Percentiles rank a stretch among this genome's conserved stretches.
phyloP scores from a whole-genome alignment of 2,329 filamentous ascomycete genomes.

The Leptographium lundbergii region DNA sequence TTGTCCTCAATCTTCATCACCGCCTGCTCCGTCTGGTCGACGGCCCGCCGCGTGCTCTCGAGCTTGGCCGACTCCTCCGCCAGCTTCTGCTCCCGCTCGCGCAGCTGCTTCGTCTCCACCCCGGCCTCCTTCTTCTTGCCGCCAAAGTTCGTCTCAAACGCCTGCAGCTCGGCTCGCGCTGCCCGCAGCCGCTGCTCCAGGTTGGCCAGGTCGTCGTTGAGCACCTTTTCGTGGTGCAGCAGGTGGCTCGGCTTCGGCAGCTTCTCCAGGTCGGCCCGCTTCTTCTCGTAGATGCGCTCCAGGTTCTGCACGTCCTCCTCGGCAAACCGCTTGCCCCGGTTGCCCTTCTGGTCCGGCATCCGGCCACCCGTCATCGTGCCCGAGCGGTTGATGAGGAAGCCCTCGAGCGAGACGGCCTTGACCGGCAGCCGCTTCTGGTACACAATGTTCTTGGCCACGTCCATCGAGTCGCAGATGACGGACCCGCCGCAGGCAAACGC shows the following conservation, averaged over 20 bases:
- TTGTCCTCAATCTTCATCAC: conserved; percentile 79
- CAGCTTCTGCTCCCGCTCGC: conserved; percentile 66
- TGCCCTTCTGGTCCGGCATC: conserved; percentile 59
- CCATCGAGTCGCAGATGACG: conserved; percentile 81
- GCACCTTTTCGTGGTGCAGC: conserved; percentile 63
- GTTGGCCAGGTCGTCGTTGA: conserved; percentile 68
- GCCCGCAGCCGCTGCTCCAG: conserved; percentile 65
- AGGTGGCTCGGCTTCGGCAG: conserved; percentile 69
- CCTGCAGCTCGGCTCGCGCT: conserved; percentile 61
- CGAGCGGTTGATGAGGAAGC: conserved; percentile 93
- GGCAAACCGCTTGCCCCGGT: conserved; percentile 66
- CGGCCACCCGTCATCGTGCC: conserved; percentile 95
- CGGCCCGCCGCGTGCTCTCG: conserved; percentile 38
- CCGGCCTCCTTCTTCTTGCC: conserved; percentile 76
- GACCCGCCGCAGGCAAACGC: conserved; percentile 90
- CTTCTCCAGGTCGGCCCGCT: conserved; percentile 64
- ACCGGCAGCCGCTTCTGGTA: conserved; percentile 77
- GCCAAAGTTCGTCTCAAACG: conserved; percentile 68
- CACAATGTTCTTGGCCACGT: conserved; percentile 78
- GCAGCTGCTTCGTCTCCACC: conserved; percentile 58
- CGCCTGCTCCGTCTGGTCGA: conserved; percentile 42
- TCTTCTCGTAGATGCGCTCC: conserved; percentile 61
- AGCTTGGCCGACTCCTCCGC: conserved; percentile 58
- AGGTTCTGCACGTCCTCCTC: conserved; percentile 81
- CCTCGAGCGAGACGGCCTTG: conserved; percentile 88